A percentile compares a stretch with the other conserved stretches of the same genome.
These are phyloP conservation scores for Rhodotorula taiwanensis DNA, from an alignment of 768 basidiomycete species.

Conservation along the genomic window DNA sequence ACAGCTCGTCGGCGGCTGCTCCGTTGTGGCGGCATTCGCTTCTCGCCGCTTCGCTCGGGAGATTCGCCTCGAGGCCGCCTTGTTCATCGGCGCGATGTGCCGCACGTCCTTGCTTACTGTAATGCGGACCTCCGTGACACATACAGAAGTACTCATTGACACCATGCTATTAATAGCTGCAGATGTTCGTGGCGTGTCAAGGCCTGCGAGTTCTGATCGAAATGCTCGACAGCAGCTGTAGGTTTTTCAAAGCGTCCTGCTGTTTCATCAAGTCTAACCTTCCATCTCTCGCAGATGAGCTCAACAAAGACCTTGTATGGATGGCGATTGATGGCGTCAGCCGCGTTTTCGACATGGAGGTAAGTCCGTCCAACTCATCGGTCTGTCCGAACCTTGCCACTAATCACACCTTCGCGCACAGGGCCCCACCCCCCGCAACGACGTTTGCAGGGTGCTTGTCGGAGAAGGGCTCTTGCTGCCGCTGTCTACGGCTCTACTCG, in stretches of 20 bases:
- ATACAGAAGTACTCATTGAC: no score
- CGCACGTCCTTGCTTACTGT: slow-evolving; percentile 51
- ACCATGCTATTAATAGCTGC: slow-evolving; percentile 49
- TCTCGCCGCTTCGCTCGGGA: slow-evolving; percentile 89
- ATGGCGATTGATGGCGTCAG: slow-evolving; percentile 91
- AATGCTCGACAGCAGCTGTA: slow-evolving; percentile 91
- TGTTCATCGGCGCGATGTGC: slow-evolving; percentile 86
- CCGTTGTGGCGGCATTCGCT: slow-evolving; percentile 92
- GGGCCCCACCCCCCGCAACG: slow-evolving; percentile 93
- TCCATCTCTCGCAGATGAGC: slow-evolving; percentile 43
- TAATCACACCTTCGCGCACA: slow-evolving; percentile 46
- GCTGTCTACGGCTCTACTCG: slow-evolving; percentile 76
- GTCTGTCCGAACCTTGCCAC: no score
- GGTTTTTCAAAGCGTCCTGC: neutral
- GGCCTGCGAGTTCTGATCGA: slow-evolving; percentile 91
- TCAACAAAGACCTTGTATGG: slow-evolving; percentile 82
- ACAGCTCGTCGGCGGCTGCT: slow-evolving; percentile 62
- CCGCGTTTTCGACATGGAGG: slow-evolving; percentile 79
- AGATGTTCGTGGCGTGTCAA: slow-evolving; percentile 98
- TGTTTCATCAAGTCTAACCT: neutral
- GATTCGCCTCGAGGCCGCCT: slow-evolving; percentile 88
- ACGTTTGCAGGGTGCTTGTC: slow-evolving; percentile 97
- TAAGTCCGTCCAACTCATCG: slow-evolving; percentile 24
- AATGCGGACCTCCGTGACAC: no score
- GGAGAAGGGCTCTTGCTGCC: slow-evolving; percentile 91